These are phyloP conservation scores for Nidula microcarpa DNA, from an alignment of 768 basidiomycete genomes.

Conservation along the genomic window DNA sequence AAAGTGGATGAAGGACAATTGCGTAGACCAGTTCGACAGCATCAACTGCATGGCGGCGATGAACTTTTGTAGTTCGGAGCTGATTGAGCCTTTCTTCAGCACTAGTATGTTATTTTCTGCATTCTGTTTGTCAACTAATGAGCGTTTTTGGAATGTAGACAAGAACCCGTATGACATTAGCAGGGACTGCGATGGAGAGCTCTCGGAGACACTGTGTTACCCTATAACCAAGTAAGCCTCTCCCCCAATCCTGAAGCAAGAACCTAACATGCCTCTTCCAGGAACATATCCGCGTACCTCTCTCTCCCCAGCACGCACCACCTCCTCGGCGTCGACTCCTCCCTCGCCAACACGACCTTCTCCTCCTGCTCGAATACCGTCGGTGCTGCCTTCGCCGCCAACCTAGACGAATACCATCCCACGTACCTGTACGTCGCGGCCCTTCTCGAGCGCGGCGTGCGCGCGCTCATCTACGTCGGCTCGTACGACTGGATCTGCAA, in stretches of 20 bases:
- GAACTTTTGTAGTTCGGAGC: slow-evolving; percentile 52
- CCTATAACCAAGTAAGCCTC: slow-evolving; percentile 37
- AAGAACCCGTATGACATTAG: slow-evolving; percentile 71
- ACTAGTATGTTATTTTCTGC: slow-evolving; percentile 23
- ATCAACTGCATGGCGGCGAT: slow-evolving; percentile 64
- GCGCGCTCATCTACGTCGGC: slow-evolving; percentile 69
- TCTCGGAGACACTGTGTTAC: slow-evolving; percentile 53
- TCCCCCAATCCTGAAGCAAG: background rate
- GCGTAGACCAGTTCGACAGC: slow-evolving; percentile 61
- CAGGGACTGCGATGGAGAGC: slow-evolving; percentile 49
- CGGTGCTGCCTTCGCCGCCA: slow-evolving; percentile 37
- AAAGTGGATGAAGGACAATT: slow-evolving; percentile 48
- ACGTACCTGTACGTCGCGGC: slow-evolving; percentile 57
- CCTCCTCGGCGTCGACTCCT: slow-evolving; percentile 60
- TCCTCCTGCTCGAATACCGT: slow-evolving; percentile 36
- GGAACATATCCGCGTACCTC: slow-evolving; percentile 60
- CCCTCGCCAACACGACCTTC: slow-evolving; percentile 25
- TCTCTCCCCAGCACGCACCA: slow-evolving; percentile 49
- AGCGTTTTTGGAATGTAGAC: slow-evolving; percentile 15
- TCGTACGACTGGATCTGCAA: slow-evolving; percentile 77
- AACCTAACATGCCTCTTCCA: slow-evolving; percentile 15
- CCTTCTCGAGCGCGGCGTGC: slow-evolving; percentile 69
- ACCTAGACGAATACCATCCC: slow-evolving; percentile 40
- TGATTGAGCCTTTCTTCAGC: slow-evolving; percentile 37
- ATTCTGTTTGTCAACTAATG: slow-evolving; percentile 1